These are phyloP conservation scores for Mortierella sp. DNA, from an alignment of 371 early-diverging fungal genomes.

Conservation along the genomic window DNA sequence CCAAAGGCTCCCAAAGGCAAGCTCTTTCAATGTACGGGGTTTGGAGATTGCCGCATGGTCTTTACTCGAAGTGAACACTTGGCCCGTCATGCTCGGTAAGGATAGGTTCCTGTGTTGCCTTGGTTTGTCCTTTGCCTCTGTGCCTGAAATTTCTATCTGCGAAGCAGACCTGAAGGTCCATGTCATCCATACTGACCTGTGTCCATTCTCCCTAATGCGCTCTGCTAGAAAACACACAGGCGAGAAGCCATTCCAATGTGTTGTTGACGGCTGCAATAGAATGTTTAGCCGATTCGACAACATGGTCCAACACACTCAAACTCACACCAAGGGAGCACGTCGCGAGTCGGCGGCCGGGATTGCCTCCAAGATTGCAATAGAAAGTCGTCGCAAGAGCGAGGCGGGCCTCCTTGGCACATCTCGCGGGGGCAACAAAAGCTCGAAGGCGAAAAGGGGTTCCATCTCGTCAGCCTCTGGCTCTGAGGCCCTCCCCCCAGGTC, in stretches of 20 bases:
- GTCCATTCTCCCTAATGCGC: neutral
- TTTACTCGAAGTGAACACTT: constrained; percentile 63
- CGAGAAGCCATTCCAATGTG: constrained; percentile 68
- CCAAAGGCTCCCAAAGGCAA: constrained; percentile 41
- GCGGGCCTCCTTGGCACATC: constrained; percentile 17
- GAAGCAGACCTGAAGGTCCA: no score
- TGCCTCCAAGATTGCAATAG: constrained; percentile 36
- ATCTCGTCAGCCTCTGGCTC: constrained; percentile 20
- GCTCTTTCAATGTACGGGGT: constrained; percentile 60
- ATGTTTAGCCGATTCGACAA: constrained; percentile 69
- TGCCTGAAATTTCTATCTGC: constrained; percentile 6
- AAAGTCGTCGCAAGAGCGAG: constrained; percentile 36
- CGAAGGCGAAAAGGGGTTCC: constrained; percentile 29
- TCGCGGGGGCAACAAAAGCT: neutral
- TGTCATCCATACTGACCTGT: constrained; percentile 12
- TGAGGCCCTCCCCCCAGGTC: constrained; percentile 9
- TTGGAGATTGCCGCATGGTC: constrained; percentile 62
- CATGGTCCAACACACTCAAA: constrained; percentile 71
- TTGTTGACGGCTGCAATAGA: constrained; percentile 63
- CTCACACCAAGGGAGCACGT: constrained; percentile 54
- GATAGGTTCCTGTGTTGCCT: neutral
- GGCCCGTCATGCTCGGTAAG: constrained; percentile 55
- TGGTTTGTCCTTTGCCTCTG: neutral
- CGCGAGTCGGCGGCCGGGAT: constrained; percentile 39
- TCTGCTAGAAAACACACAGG: constrained; percentile 62